Base-by-base conservation (phyloP, 2,329 filamentous ascomycete species). In the Ilyonectria robusta region DNA sequence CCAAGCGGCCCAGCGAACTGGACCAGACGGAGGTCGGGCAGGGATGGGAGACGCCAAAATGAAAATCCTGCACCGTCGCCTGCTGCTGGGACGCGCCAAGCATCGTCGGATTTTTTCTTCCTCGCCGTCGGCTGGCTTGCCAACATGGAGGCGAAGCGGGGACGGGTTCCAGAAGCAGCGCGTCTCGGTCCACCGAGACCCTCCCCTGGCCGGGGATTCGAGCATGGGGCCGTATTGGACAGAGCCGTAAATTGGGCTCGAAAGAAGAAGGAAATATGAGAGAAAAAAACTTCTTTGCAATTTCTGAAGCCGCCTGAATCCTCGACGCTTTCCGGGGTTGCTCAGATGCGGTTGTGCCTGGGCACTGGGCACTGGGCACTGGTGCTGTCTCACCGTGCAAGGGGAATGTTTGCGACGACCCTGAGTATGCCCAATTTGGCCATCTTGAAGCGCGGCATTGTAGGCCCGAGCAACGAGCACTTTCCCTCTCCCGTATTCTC, bases 81-180 rank as follows among this genome's bases (percentile, higher is more conserved):
- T 53, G 44, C 53, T 26, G 37, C 51, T 46, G 51, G 53, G 46
- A 62, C 8, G 29, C 51, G 63, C 63, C 53, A 66, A 69, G 55
- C 54, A 71, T 75, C 40, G 48, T 72, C 37, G 66, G 47, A 15
- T 63, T 65, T 65, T 66, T 48, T 57, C 62, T 55, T 58, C 58
- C 56, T 57, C 60, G 40, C 59, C 50, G 47, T 55, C 57, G 48
- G 33, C 56, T 58, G 62, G 62, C 56, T 65, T 44, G 50, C 62
- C 31, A 54, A 48, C 51, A 46, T 65, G 62, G 60, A 60, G 37
- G 62, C 59, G 64, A 50, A 70, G 70, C 68, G 65, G 69, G 70
- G 70, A 58, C 29, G 66, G 54, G 67, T 74, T 72, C 72, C 69
- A 74, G 70, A 74, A 73, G 65, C 62, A 65, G 56, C 46, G 15